Percentiles rank a stretch among this genome's conserved stretches.
These are phyloP conservation scores for Zygotorulaspora danielsina DNA, from an alignment of 805 yeast species.

Conservation along the genomic window DNA sequence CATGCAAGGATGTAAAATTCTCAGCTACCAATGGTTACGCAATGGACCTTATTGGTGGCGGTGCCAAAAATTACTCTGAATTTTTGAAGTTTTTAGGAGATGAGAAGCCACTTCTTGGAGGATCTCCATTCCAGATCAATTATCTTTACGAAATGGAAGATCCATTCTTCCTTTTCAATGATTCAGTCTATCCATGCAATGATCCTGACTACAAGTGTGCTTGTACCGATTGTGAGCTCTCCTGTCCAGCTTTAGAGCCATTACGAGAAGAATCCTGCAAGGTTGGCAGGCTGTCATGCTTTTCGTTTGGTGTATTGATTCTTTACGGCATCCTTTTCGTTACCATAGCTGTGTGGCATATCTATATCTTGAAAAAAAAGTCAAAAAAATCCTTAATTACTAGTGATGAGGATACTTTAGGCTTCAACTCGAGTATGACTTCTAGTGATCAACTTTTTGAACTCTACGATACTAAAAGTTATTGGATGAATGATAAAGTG, in stretches of 20 bases:
- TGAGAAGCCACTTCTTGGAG: constrained; percentile 89
- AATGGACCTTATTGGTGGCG: constrained; percentile 98
- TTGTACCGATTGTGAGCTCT: constrained; percentile 79
- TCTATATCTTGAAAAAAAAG: constrained; percentile 21
- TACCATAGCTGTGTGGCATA: constrained; percentile 26
- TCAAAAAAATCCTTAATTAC: constrained; percentile 26
- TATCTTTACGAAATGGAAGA: constrained; percentile 47
- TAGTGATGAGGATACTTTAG: constrained; percentile 12
- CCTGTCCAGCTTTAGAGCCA: constrained; percentile 68
- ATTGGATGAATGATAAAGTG: constrained; percentile 16
- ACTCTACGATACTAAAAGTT: constrained; percentile 18
- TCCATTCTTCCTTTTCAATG: constrained; percentile 19
- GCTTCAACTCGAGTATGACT: constrained; percentile 12
- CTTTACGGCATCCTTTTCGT: constrained; percentile 41
- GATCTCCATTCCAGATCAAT: constrained; percentile 92
- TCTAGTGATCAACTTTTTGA: constrained; percentile 19
- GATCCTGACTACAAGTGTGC: constrained; percentile 70
- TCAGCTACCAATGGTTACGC: constrained; percentile 94
- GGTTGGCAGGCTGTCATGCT: constrained; percentile 65
- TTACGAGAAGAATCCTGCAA: constrained; percentile 45
- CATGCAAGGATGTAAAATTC: constrained; percentile 86
- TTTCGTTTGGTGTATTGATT: constrained; percentile 57
- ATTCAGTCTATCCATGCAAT: constrained; percentile 45
- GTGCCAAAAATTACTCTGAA: constrained; percentile 67
- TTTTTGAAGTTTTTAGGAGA: constrained; percentile 90